Conservation (phyloP, 148 eudicot species). For the Simmondsia chinensis region DNA sequence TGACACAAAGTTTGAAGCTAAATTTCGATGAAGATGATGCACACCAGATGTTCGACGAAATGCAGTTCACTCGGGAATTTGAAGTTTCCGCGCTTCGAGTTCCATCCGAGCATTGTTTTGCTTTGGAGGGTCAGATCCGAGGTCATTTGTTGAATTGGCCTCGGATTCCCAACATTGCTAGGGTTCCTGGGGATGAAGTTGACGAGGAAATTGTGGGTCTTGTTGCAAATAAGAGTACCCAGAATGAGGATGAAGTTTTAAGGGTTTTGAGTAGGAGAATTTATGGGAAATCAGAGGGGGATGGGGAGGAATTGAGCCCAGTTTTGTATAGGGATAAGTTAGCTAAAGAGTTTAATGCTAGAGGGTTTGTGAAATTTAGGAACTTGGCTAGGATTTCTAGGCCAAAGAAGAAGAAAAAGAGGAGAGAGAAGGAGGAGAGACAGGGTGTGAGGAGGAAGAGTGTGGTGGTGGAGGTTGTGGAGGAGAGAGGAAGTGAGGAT, state of each 20-base stretch:
- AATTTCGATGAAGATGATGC: conserved; percentile 2
- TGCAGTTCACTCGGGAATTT: conserved; percentile 47
- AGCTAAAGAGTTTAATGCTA: conserved; percentile 53
- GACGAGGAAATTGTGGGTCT: conserved; percentile 24
- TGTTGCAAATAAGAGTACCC: conserved; percentile 5
- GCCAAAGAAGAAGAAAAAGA: conserved; percentile 41
- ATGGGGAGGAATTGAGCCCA: conserved; percentile 52
- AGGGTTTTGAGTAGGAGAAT: conserved; percentile 45
- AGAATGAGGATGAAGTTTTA: conserved; percentile 21
- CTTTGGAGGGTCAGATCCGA: conserved; percentile 60
- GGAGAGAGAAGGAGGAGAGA: conserved; percentile 13
- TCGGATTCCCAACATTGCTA: conserved; percentile 66
- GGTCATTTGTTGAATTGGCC: conserved; percentile 98
- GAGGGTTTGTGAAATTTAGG: conserved; percentile 70
- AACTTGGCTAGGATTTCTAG: conserved; percentile 74
- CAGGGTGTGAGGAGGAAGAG: conserved; percentile 24
- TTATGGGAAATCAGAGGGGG: conserved; percentile 63
- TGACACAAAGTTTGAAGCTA: no score
- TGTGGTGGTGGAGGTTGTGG: conserved; percentile 53
- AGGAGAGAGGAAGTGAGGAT: conserved; percentile 34
- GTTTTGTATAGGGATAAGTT: conserved; percentile 78
- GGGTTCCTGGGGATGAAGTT: conserved; percentile 76
- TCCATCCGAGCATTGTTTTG: conserved; percentile 51
- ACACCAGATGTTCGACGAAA: conserved; percentile 29
- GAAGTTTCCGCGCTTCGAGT: conserved; percentile 69